phyloP scores from a whole-genome alignment of 306 rosid genomes.

The Fagus crenata region DNA sequence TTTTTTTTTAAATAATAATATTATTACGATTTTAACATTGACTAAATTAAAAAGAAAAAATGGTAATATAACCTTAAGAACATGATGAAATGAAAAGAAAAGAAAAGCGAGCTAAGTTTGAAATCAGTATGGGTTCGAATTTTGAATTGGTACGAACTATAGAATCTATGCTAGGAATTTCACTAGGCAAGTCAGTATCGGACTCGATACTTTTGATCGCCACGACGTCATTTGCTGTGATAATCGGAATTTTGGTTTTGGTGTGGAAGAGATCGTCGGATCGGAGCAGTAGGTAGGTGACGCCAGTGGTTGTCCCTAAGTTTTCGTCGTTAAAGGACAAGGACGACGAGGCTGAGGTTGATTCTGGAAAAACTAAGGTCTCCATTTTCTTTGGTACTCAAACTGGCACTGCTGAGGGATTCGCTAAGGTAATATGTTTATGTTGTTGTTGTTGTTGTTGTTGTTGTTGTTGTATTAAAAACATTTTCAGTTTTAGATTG shows the following conservation, averaged over 20 bases:
- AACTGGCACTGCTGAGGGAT: conserved; percentile 87
- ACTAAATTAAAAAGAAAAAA: no score
- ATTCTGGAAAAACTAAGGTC: conserved; percentile 60
- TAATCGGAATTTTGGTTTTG: conserved; percentile 59
- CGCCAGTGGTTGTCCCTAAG: conserved; percentile 58
- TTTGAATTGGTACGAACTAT: conserved; percentile 56
- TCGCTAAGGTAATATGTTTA: conserved; percentile 57
- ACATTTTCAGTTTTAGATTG: not conserved
- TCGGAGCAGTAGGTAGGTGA: conserved; percentile 59
- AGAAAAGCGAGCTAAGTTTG: conserved; percentile 29
- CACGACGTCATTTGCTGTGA: conserved; percentile 58
- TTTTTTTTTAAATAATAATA: no score
- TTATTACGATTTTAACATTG: no score
- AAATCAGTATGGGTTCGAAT: conserved; percentile 46
- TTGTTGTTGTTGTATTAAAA: not conserved
- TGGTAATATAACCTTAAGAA: no score
- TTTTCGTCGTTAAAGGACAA: conserved; percentile 37
- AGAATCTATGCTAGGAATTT: conserved; percentile 62
- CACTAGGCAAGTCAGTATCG: conserved; percentile 59
- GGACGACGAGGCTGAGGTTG: conserved; percentile 59
- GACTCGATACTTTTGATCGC: conserved; percentile 52
- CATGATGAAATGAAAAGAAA: not conserved
- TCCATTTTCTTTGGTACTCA: conserved; percentile 77
- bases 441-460: not conserved
- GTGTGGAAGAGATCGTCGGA: conserved; percentile 66